Conservation (phyloP, 75 land plant genomes). For the Gnetum montanum region DNA sequence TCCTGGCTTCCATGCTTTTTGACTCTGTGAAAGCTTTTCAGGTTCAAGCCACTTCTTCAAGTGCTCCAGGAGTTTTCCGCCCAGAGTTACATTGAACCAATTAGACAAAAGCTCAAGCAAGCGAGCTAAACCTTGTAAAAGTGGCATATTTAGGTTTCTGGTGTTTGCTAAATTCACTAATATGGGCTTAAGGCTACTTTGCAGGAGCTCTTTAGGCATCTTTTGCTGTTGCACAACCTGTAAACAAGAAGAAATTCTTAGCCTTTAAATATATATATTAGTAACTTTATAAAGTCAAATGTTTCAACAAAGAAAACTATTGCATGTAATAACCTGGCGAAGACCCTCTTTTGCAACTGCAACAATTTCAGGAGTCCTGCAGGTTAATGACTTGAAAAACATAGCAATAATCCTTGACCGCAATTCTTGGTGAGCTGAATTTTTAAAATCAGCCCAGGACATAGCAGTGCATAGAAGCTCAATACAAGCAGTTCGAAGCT, state of each 20-base stretch:
- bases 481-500: slow-evolving; percentile 95
- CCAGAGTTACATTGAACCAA: slow-evolving; percentile 98
- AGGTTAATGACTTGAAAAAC: slow-evolving; percentile 98
- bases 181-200: slow-evolving; percentile 95
- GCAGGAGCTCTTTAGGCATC: slow-evolving; percentile 96
- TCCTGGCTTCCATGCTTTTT: slow-evolving; percentile 95
- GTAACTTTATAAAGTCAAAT: background rate
- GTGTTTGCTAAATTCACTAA: slow-evolving; percentile 89
- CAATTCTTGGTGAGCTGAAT: slow-evolving; percentile 68
- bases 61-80: slow-evolving; percentile 90
- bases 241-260: slow-evolving; percentile 6
- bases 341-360: slow-evolving; percentile 99
- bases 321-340: slow-evolving; percentile 56
- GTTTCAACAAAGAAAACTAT: background rate
- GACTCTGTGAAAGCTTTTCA: slow-evolving; percentile 88
- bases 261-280: background rate
- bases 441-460: slow-evolving; percentile 98
- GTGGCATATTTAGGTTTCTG: slow-evolving; percentile 89
- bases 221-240: slow-evolving; percentile 96
- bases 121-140: slow-evolving; percentile 91
- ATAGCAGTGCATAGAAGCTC: slow-evolving; percentile 98
- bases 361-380: slow-evolving; percentile 95
- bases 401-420: slow-evolving; percentile 92
- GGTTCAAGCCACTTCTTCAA: slow-evolving; percentile 97
- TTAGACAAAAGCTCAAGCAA: slow-evolving; percentile 93